These are phyloP conservation scores for Puccinia novopanici DNA, from an alignment of 1,284 basidiomycete species.

Conservation along the genomic window DNA sequence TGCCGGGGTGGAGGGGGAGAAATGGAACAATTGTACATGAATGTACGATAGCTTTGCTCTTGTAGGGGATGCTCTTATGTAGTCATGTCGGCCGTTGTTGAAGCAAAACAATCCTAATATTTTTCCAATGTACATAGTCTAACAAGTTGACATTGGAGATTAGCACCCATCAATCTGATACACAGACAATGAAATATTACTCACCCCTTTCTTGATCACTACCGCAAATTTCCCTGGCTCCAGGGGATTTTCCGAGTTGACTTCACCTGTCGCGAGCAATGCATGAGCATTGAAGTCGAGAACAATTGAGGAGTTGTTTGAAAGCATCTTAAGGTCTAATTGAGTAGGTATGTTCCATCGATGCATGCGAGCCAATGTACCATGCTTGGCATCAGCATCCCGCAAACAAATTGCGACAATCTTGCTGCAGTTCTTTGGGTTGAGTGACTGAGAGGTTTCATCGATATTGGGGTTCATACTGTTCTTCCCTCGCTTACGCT, in stretches of 20 bases:
- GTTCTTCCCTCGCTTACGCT: neutral
- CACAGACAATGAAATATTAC: neutral
- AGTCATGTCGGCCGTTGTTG: slow-evolving; percentile 2
- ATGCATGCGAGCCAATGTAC: too few species aligned
- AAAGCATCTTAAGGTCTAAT: too few species aligned
- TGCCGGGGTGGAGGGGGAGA: neutral
- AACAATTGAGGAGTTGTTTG: too few species aligned
- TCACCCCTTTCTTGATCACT: neutral
- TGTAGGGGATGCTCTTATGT: neutral
- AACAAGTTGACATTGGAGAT: neutral
- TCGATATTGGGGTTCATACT: neutral
- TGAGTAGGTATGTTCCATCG: too few species aligned
- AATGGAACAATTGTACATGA: neutral
- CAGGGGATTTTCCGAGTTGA: slow-evolving; percentile 1
- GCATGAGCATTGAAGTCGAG: too few species aligned
- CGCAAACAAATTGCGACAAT: neutral
- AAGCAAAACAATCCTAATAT: slow-evolving; percentile 5
- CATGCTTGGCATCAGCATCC: too few species aligned
- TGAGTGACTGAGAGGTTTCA: neutral
- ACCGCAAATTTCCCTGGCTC: slow-evolving; percentile 1
- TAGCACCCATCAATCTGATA: neutral
- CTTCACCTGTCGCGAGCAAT: neutral
- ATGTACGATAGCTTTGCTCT: neutral
- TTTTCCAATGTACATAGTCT: neutral
- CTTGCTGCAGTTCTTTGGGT: slow-evolving; percentile 5